These are phyloP conservation scores for Hyphopichia khmerensis DNA, from an alignment of 1,139 yeast species.

Conservation along the genomic window DNA sequence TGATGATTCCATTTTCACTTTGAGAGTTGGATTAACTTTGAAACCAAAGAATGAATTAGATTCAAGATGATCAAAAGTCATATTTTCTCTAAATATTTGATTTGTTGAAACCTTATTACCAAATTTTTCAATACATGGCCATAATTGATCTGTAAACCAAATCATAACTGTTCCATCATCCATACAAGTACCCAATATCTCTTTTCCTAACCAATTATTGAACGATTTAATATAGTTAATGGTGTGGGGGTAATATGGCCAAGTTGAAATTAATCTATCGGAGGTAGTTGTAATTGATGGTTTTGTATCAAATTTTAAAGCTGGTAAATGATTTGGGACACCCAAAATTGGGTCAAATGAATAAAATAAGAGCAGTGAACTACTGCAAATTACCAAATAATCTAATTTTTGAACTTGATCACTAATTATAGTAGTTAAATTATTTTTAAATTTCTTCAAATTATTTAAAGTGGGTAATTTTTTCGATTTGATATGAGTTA, in stretches of 20 bases:
- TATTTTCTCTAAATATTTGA: not conserved
- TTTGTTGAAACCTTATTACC: not conserved
- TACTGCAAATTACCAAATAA: slow-evolving; percentile 26
- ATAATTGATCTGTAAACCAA: slow-evolving; percentile 35
- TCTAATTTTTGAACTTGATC: slow-evolving; percentile 11
- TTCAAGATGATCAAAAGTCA: not conserved
- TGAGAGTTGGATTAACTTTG: slow-evolving; percentile 33
- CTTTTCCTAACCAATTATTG: slow-evolving; percentile 23
- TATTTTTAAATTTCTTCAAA: slow-evolving; percentile 35
- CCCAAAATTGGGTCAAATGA: slow-evolving; percentile 23
- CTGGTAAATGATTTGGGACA: slow-evolving; percentile 19
- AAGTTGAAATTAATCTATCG: slow-evolving; percentile 43
- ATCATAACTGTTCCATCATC: slow-evolving; percentile 59
- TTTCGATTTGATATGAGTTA: slow-evolving; percentile 22
- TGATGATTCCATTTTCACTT: slow-evolving; percentile 43
- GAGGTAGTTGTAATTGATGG: slow-evolving; percentile 37
- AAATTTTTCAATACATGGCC: slow-evolving; percentile 15
- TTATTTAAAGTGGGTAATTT: slow-evolving; percentile 19
- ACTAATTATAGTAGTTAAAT: slow-evolving; percentile 21
- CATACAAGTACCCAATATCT: slow-evolving; percentile 45
- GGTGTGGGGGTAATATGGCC: slow-evolving; percentile 57
- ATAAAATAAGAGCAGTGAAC: slow-evolving; percentile 30
- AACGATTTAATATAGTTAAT: slow-evolving; percentile 44
- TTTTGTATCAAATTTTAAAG: slow-evolving; percentile 36
- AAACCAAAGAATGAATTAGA: slow-evolving; percentile 14